phyloP scores from a whole-genome alignment of 257 asterid genomes.

The Salvia splendens region DNA sequence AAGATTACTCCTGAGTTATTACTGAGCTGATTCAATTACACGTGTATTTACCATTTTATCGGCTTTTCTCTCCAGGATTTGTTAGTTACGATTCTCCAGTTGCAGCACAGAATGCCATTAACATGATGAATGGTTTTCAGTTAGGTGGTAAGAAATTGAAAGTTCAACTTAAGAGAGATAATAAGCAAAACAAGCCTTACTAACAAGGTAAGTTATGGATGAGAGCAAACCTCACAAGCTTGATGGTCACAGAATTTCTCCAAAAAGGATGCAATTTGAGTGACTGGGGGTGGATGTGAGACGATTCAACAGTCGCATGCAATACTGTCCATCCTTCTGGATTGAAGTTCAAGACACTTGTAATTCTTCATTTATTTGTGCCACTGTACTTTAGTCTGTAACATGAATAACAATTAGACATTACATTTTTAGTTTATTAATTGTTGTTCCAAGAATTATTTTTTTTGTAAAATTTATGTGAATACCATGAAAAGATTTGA shows the following conservation, averaged over 20 bases:
- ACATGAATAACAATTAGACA: constrained; percentile 52
- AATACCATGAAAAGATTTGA: constrained; percentile 21
- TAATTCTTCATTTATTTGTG: constrained; percentile 60
- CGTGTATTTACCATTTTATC: constrained; percentile 20
- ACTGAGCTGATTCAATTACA: constrained; percentile 3
- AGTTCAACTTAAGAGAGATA: constrained; percentile 91
- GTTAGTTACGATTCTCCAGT: constrained; percentile 87
- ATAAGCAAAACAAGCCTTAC: constrained; percentile 58
- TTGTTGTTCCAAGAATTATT: constrained; percentile 37
- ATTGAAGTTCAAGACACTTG: constrained; percentile 59
- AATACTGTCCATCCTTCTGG: constrained; percentile 48
- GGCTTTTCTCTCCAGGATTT: constrained; percentile 63
- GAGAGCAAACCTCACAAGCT: constrained; percentile 39
- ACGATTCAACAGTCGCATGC: constrained; percentile 27
- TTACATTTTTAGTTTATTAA: constrained; percentile 53
- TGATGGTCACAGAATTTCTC: constrained; percentile 42
- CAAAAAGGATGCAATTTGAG: constrained; percentile 43
- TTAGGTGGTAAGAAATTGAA: constrained; percentile 92
- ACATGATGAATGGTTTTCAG: constrained; percentile 83
- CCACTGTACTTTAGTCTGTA: constrained; percentile 60
- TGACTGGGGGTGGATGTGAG: constrained; percentile 37
- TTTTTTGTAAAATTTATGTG: constrained; percentile 27
- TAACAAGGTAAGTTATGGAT: constrained; percentile 46
- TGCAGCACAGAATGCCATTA: constrained; percentile 86
- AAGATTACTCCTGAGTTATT: constrained; percentile 31